Evolutionary conservation across 768 basidiomycete genomes (phyloP), one percentile per base, ranked within the genome.

Genomic region (Suillus subaureus): DNA sequence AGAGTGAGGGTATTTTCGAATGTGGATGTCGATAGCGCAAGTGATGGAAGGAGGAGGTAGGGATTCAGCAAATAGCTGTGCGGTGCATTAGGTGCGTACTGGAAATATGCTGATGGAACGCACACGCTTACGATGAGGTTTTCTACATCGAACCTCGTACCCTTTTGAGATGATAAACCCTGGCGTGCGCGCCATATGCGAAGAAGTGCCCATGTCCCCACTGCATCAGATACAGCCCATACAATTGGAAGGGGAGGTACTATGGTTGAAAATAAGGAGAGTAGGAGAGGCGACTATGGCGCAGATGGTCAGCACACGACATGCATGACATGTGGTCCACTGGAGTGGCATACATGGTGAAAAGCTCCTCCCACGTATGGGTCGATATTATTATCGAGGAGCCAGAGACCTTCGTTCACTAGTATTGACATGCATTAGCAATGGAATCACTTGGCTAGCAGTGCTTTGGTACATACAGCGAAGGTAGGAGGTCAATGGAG

Each of bases 381-480:
- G 73, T 96, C 87, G 28, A 93, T 79, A n/a, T 87, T 88, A 78
- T 91, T 81, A 49, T 83, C 80, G 67, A 89, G 89, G 18, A 98
- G 84, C 78, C 89, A 94, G 6, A 97, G 83, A 21, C 96, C 96
- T 78, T 98, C 97, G 73, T 89, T 87, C 65, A 99, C 97, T 98
- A 67, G 67, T 65, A 69, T 61, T 68, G 21, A 64, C 70, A 71
- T 55, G 47, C 61, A 64, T 35, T 67, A 70, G 63, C 39, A 15
- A 62, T 47, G 28, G 31, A 65, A 39, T 35, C 0, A 5, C 21
- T 31, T 26, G n/a, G 26, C 40, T 33, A n/a, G 4, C 16, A 33
- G 33, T 16, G 55, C 23, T 31, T 39, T 31, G 16, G 11, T 64
- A 80, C 91, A 76, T 70, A 96, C 95, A 80, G 70, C 92, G 87